These are phyloP conservation scores for Phytophthora fragariae DNA, from an alignment of 352 stramenopile genomes.

Conservation along the genomic window DNA sequence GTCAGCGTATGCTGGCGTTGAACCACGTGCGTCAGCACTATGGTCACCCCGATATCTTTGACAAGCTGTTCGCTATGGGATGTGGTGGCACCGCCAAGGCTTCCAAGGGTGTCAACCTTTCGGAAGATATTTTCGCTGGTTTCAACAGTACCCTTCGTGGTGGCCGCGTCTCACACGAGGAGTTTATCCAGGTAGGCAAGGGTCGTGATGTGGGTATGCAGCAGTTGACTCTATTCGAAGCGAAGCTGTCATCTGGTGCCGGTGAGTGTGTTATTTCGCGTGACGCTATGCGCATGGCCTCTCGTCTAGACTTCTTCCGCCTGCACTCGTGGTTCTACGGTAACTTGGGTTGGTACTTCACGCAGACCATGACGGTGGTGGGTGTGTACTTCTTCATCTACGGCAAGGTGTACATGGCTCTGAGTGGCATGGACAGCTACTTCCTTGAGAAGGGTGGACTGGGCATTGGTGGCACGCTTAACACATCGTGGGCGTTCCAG, in stretches of 20 bases:
- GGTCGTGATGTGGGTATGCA: slow-evolving; percentile 99
- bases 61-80: slow-evolving; percentile 87
- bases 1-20: slow-evolving; percentile 84
- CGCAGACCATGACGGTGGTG: slow-evolving; percentile 97
- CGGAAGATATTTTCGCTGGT: slow-evolving; percentile 91
- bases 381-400: slow-evolving; percentile 99
- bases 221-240: slow-evolving; percentile 98
- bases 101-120: slow-evolving; percentile 88
- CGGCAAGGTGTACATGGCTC: slow-evolving; percentile 96
- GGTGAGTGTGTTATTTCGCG: slow-evolving; percentile 98
- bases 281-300: slow-evolving; percentile 96
- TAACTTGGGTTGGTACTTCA: slow-evolving; percentile 99
- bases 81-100: slow-evolving; percentile 85
- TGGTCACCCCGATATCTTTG: slow-evolving; percentile 90
- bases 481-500: slow-evolving; percentile 96
- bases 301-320: slow-evolving; percentile 97
- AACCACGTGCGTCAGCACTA: slow-evolving; percentile 88
- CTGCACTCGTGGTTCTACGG: slow-evolving; percentile 99
- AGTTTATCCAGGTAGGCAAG: slow-evolving; percentile 95
- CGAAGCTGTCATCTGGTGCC: slow-evolving; percentile 97
- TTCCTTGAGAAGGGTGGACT: slow-evolving; percentile 94
- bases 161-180: slow-evolving; percentile 80
- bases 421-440: slow-evolving; percentile 93
- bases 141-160: slow-evolving; percentile 87
- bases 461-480: slow-evolving; percentile 94